Conservation (phyloP, 2,329 filamentous ascomycete genomes). For the Huntiella abstrusa region DNA sequence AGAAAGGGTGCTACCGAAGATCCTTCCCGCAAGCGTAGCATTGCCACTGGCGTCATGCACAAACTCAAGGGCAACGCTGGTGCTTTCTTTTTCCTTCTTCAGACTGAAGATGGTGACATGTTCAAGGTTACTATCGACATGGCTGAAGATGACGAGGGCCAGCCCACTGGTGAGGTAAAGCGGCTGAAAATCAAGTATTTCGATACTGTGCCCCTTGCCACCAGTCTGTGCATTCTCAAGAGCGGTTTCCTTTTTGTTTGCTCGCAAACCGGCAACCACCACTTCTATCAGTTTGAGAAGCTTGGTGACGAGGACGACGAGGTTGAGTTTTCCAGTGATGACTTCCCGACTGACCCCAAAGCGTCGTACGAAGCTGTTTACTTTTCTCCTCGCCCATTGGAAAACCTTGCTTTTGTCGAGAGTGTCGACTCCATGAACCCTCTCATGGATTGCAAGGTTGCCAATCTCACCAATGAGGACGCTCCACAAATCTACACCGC, state of each 20-base stretch:
- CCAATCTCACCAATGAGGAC: slow-evolving; percentile 79
- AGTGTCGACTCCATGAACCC: slow-evolving; percentile 81
- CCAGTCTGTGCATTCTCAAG: slow-evolving; percentile 79
- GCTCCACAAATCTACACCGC: slow-evolving; percentile 92
- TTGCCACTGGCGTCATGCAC: slow-evolving; percentile 89
- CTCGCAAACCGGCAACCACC: slow-evolving; percentile 79
- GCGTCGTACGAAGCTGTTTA: slow-evolving; percentile 60
- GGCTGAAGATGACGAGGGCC: slow-evolving; percentile 60
- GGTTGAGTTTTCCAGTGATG: slow-evolving; percentile 64
- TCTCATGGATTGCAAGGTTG: slow-evolving; percentile 75
- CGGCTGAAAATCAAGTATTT: slow-evolving; percentile 92
- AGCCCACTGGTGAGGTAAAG: slow-evolving; percentile 62
- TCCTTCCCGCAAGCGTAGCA: slow-evolving; percentile 69
- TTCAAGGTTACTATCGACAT: slow-evolving; percentile 95
- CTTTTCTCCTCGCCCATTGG: slow-evolving; percentile 60
- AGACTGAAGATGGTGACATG: slow-evolving; percentile 93
- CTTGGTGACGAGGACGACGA: slow-evolving; percentile 91
- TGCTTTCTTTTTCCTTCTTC: slow-evolving; percentile 91
- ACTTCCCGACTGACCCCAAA: slow-evolving; percentile 57
- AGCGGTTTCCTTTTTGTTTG: slow-evolving; percentile 89
- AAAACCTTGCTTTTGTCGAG: slow-evolving; percentile 73
- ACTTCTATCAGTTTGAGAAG: slow-evolving; percentile 94
- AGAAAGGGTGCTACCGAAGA: slow-evolving; percentile 79
- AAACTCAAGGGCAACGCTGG: slow-evolving; percentile 67
- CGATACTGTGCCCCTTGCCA: slow-evolving; percentile 79